phyloP scores from a whole-genome alignment of 1,284 basidiomycete species.

The Moesziomyces antarcticus region DNA sequence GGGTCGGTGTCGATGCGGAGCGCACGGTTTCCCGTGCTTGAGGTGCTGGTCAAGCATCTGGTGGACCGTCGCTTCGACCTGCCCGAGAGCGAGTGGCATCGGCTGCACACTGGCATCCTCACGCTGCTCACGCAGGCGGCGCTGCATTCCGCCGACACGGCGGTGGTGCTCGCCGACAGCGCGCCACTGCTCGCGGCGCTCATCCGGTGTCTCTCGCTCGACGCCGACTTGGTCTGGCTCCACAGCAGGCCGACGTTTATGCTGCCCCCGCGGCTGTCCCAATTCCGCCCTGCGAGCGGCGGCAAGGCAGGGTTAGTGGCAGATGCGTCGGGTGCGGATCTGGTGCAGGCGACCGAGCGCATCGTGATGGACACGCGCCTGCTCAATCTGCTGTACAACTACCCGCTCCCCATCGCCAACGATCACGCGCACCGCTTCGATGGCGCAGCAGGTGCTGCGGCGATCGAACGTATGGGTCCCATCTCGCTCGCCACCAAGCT shows the following conservation, averaged over 20 bases:
- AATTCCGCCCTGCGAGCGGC: neutral
- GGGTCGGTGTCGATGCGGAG: conserved; percentile 11
- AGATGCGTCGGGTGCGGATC: conserved; percentile 24
- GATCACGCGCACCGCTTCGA: conserved; percentile 15
- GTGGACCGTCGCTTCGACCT: conserved; percentile 54
- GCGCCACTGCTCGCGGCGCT: conserved; percentile 51
- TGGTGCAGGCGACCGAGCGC: conserved; percentile 48
- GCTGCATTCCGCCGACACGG: conserved; percentile 39
- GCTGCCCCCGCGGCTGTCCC: conserved; percentile 17
- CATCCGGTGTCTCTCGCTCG: conserved; percentile 50
- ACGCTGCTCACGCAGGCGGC: conserved; percentile 45
- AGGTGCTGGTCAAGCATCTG: conserved; percentile 55
- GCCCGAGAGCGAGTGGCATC: conserved; percentile 36
- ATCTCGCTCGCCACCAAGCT: conserved; percentile 49
- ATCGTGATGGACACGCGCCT: conserved; percentile 52
- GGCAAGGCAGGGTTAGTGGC: conserved; percentile 6
- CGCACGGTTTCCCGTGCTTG: conserved; percentile 50
- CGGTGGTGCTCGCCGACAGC: conserved; percentile 50
- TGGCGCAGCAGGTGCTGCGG: neutral
- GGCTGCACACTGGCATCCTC: conserved; percentile 32
- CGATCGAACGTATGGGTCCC: conserved; percentile 22
- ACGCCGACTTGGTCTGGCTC: conserved; percentile 50
- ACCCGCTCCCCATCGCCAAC: conserved; percentile 26
- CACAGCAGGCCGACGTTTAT: conserved; percentile 31
- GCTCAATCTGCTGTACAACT: conserved; percentile 55